Evolutionary conservation across 306 rosid species (phyloP).

Genomic region (Lathyrus sativus): DNA sequence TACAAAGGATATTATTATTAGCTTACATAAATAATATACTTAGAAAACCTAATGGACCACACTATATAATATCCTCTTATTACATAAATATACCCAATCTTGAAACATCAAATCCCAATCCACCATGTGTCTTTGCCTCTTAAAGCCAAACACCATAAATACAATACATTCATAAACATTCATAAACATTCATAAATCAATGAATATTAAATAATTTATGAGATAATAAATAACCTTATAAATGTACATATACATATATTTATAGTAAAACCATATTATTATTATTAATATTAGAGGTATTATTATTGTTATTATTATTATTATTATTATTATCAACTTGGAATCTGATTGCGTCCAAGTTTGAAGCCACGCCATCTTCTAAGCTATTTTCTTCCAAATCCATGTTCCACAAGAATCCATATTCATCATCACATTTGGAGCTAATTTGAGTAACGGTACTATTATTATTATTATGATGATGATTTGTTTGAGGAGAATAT

Average conservation of each 20-base stretch:
- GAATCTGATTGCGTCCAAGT: conserved; percentile 68
- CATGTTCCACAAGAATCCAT: conserved; percentile 85
- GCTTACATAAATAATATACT: conserved; percentile 24
- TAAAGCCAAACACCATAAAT: conserved; percentile 37
- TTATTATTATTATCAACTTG: conserved; percentile 48
- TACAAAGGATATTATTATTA: conserved; percentile 28
- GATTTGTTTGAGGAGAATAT: conserved; percentile 45
- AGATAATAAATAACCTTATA: conserved; percentile 27
- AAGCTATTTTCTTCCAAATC: conserved; percentile 60
- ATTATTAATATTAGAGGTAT: background rate
- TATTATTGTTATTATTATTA: background rate
- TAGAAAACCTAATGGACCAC: conserved; percentile 31
- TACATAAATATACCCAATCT: conserved; percentile 23
- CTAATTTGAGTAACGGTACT: conserved; percentile 36
- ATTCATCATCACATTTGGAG: conserved; percentile 55
- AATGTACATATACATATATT: conserved; percentile 14
- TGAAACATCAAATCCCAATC: conserved; percentile 36
- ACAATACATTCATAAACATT: conserved; percentile 33
- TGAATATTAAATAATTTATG: conserved; percentile 16
- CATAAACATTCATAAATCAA: conserved; percentile 15
- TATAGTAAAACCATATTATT: conserved; percentile 61
- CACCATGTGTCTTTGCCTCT: conserved; percentile 34
- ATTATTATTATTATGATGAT: conserved; percentile 17
- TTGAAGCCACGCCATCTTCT: conserved; percentile 48
- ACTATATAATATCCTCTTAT: conserved; percentile 36